Conservation (phyloP, 225 moss, liverwort and hornwort species). For the Thuidium tamariscinum region DNA sequence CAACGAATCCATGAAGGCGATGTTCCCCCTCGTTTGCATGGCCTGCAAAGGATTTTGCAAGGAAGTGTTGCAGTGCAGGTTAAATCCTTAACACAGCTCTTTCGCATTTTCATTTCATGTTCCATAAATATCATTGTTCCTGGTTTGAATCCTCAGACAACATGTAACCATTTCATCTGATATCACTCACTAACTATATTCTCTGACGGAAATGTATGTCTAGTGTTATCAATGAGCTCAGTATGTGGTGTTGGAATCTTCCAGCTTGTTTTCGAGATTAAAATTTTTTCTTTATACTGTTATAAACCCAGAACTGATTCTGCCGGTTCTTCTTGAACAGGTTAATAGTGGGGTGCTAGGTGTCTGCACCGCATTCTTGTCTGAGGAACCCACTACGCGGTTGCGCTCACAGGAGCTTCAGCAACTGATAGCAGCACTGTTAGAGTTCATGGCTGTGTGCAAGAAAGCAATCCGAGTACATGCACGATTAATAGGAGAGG, state of each 20-base stretch:
- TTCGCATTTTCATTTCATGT: neutral
- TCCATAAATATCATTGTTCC: neutral
- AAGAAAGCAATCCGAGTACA: slow-evolving; percentile 93
- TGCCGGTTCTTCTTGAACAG: slow-evolving; percentile 21
- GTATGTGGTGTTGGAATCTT: neutral
- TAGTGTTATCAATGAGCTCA: neutral
- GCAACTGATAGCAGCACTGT: slow-evolving; percentile 83
- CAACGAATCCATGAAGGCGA: slow-evolving; percentile 74
- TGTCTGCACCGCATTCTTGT: slow-evolving; percentile 95
- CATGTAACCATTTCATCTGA: neutral
- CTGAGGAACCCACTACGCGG: slow-evolving; percentile 72
- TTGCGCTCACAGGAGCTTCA: slow-evolving; percentile 92
- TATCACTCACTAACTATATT: neutral
- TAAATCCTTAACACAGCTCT: neutral
- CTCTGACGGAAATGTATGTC: neutral
- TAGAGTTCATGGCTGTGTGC: slow-evolving; percentile 99
- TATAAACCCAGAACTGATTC: neutral
- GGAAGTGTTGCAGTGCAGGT: slow-evolving; percentile 99
- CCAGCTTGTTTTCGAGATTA: neutral
- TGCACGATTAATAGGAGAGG: slow-evolving; percentile 79
- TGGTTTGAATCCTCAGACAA: neutral
- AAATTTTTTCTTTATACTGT: neutral
- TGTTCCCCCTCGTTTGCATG: slow-evolving; percentile 73
- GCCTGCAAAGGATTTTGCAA: slow-evolving; percentile 91
- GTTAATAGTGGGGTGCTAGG: slow-evolving; percentile 95